Evolutionary conservation across 2,329 filamentous ascomycete genomes (phyloP).

Genomic region (Phyllosticta capitalensis): DNA sequence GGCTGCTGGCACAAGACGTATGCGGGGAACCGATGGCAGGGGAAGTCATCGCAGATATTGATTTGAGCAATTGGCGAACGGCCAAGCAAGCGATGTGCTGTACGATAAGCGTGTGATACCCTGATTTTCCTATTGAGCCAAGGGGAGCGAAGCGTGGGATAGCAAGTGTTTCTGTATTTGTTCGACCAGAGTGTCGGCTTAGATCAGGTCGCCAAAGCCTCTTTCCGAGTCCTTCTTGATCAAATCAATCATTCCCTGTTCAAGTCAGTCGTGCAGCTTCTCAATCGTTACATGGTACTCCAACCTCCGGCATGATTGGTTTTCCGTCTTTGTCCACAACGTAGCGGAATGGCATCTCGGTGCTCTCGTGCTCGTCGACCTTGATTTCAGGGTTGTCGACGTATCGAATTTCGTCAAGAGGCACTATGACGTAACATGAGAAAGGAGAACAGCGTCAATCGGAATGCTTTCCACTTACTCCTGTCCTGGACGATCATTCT

Average conservation of each 20-base stretch:
- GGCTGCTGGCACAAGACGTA: constrained; percentile 64
- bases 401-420: constrained; percentile 70
- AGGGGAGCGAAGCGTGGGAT: not conserved
- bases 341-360: constrained; percentile 97
- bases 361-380: constrained; percentile 86
- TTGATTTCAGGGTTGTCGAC: constrained; percentile 82
- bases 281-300: constrained; percentile 21
- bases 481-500: constrained; percentile 78
- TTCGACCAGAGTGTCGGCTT: constrained; percentile 2
- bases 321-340: constrained; percentile 65
- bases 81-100: not conserved
- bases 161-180: not conserved
- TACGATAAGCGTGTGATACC: constrained; percentile 10
- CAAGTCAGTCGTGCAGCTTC: constrained; percentile 9
- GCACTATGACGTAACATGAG: constrained; percentile 43
- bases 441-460: not conserved
- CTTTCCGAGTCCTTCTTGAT: constrained; percentile 94
- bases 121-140: not conserved
- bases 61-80: not conserved
- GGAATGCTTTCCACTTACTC: constrained; percentile 42
- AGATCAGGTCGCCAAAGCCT: constrained; percentile 77
- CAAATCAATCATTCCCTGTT: constrained; percentile 83
- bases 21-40: constrained; percentile 61
- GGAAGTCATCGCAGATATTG: constrained; percentile 8
- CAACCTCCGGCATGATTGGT: constrained; percentile 83